Evolutionary conservation across 495 filamentous ascomycete species (phyloP).

Genomic region (Hypoxylon perforatum): DNA sequence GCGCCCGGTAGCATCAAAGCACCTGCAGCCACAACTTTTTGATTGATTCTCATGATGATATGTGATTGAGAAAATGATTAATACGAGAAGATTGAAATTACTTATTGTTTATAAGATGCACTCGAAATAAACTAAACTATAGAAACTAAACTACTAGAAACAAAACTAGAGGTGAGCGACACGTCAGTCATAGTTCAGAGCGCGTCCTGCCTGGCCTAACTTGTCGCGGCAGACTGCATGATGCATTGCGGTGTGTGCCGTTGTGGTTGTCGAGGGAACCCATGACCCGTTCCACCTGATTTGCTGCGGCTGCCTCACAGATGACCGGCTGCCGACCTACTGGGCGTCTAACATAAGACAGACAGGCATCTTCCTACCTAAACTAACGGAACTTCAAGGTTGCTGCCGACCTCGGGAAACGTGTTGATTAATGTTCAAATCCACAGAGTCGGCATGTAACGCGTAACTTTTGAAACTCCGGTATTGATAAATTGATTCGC

Average conservation of each 20-base stretch:
- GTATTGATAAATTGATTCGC: conserved; percentile 1
- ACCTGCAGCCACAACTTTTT: conserved; percentile 36
- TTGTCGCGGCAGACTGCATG: conserved; percentile 3
- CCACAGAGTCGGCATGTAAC: too few relatives aligned
- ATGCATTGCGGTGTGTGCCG: background rate
- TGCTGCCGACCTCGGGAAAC: conserved; percentile 5
- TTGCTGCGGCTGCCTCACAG: conserved; percentile 11
- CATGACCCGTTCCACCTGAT: conserved; percentile 7
- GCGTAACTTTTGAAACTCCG: too few relatives aligned
- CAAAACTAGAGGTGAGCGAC: background rate
- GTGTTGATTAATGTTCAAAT: background rate
- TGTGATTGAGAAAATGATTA: background rate
- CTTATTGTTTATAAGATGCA: background rate
- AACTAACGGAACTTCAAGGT: too few relatives aligned
- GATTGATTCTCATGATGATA: conserved; percentile 36
- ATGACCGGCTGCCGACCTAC: conserved; percentile 3
- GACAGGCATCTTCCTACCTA: background rate
- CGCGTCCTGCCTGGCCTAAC: conserved; percentile 5
- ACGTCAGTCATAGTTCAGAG: conserved; percentile 5
- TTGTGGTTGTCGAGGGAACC: conserved; percentile 10
- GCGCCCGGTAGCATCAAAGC: conserved; percentile 45
- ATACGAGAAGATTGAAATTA: background rate
- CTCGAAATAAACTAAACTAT: background rate
- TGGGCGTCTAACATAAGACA: conserved; percentile 8
- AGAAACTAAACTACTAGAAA: background rate